A percentile compares a stretch with the other conserved stretches of the same genome.
Evolutionary conservation across 441 rosid species (phyloP).

Genomic region (Populus hybrid): DNA sequence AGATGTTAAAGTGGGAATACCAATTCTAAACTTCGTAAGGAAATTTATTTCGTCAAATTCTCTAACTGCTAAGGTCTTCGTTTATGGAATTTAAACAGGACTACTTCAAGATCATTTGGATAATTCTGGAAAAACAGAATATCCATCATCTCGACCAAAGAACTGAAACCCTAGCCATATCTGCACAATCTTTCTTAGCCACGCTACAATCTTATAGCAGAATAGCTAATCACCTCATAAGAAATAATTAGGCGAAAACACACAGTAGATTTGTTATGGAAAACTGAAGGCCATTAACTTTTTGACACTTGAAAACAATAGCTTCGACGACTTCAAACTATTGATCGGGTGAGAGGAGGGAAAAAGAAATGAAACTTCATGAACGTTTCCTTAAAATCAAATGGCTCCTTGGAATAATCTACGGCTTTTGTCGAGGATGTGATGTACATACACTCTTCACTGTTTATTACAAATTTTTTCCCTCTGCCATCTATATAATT

Average conservation of each 20-base stretch:
- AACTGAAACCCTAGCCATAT: background rate
- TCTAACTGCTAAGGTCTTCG: background rate
- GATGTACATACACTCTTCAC: background rate
- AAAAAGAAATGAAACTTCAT: background rate
- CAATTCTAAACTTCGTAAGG: background rate
- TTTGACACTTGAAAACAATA: too few species aligned
- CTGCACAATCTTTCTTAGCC: too few species aligned
- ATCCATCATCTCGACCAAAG: background rate
- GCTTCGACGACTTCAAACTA: background rate
- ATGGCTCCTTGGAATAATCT: background rate
- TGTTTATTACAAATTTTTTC: conserved; percentile 1
- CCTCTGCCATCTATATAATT: background rate
- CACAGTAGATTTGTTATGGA: too few species aligned
- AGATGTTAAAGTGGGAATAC: background rate
- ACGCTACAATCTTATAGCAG: too few species aligned
- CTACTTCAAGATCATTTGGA: background rate
- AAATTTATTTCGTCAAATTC: background rate
- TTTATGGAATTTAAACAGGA: background rate
- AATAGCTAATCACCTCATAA: too few species aligned
- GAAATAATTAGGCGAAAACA: too few species aligned
- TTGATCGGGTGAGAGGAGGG: background rate
- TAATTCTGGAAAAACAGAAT: background rate
- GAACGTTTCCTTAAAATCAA: background rate
- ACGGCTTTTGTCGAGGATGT: background rate
- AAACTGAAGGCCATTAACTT: too few species aligned